A percentile compares a stretch with the other conserved stretches of the same genome.
phyloP scores from a whole-genome alignment of 805 yeast genomes.

The Metschnikowia kunwiensis region DNA sequence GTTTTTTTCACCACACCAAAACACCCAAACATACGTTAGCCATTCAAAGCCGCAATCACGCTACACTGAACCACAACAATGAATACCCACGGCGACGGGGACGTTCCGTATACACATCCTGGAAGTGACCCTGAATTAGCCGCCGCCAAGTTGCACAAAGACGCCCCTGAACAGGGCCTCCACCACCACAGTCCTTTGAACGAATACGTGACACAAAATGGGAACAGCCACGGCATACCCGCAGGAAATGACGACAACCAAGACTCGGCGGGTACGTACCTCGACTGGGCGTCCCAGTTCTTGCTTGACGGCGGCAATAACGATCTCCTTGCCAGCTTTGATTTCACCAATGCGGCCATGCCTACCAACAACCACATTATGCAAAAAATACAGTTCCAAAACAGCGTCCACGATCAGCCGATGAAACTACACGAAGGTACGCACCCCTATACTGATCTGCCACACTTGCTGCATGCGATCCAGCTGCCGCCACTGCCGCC shows the following conservation, averaged over 20 bases:
- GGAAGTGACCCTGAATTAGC: conserved; percentile 1
- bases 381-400: conserved; percentile 33
- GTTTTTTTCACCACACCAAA: no score
- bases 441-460: conserved; percentile 2
- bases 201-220: conserved; percentile 3
- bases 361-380: conserved; percentile 19
- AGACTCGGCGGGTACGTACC: conserved; percentile 9
- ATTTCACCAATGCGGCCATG: conserved; percentile 19
- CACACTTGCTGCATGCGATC: conserved; percentile 1
- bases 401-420: conserved; percentile 21
- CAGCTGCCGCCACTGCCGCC: conserved; percentile 13
- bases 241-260: not conserved
- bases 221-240: not conserved
- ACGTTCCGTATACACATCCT: conserved; percentile 3
- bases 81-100: conserved; percentile 6
- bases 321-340: conserved; percentile 34
- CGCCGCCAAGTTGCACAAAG: conserved; percentile 1
- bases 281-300: conserved; percentile 34
- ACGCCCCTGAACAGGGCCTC: conserved; percentile 1
- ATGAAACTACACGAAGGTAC: conserved; percentile 1
- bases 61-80: not conserved
- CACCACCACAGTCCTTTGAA: conserved; percentile 4
- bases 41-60: not conserved
- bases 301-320: conserved; percentile 29
- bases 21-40: no score